A percentile compares a stretch with the other conserved stretches of the same genome.
Conservation (phyloP, 177 flowering plant species). For the Vitis hybrid region DNA sequence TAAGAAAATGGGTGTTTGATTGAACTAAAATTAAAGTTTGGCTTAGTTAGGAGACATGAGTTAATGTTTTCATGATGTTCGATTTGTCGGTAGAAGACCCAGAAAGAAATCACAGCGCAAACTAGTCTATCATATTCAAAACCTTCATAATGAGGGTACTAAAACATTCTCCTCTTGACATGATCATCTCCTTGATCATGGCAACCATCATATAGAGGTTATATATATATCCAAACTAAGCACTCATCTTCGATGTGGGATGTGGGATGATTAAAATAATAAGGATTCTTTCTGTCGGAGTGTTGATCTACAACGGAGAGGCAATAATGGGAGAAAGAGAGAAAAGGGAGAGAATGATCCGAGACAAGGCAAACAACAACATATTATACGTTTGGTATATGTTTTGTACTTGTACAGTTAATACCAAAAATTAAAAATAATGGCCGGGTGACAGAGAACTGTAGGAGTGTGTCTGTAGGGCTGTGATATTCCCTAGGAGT, state of each 20-base stretch:
- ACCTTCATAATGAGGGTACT: constrained; percentile 13
- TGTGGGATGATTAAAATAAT: background rate
- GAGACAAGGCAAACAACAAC: constrained; percentile 12
- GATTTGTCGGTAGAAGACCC: constrained; percentile 18
- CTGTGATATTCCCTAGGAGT: background rate
- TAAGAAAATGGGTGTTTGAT: too few species aligned
- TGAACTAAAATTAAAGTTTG: too few species aligned
- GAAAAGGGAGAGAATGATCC: background rate
- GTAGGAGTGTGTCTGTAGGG: constrained; percentile 5
- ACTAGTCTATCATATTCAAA: constrained; percentile 12
- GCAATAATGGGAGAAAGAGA: constrained; percentile 20
- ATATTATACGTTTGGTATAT: constrained; percentile 18
- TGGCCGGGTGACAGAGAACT: background rate
- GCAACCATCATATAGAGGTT: too few species aligned
- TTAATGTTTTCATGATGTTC: constrained; percentile 1
- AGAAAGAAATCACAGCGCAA: constrained; percentile 20
- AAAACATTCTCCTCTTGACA: constrained; percentile 15
- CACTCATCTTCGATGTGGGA: background rate
- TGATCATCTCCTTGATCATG: constrained; percentile 4
- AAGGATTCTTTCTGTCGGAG: constrained; percentile 24
- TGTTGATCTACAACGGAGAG: constrained; percentile 1
- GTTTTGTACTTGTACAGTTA: background rate
- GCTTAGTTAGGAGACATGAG: background rate
- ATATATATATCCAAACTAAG: constrained; percentile 1
- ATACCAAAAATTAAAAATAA: too few species aligned